These are phyloP conservation scores for Termitomyces sp. DNA, from an alignment of 768 basidiomycete genomes.

Conservation along the genomic window DNA sequence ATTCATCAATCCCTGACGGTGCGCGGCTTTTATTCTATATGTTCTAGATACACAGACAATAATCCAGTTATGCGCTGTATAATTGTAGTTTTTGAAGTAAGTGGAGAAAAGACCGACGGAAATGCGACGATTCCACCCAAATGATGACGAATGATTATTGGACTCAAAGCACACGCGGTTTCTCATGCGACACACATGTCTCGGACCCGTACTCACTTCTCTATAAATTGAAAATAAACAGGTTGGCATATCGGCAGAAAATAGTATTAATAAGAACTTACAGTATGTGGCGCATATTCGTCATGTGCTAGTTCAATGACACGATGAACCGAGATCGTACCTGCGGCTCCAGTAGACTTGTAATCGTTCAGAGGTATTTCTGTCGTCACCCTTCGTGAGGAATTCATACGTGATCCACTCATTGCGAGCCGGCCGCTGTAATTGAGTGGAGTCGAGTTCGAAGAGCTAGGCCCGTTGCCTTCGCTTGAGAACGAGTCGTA, in stretches of 20 bases:
- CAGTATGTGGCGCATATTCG: slow-evolving; percentile 7
- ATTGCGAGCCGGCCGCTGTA: slow-evolving; percentile 3
- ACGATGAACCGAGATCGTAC: slow-evolving; percentile 15
- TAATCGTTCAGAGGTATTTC: slow-evolving; percentile 19
- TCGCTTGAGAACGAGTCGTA: slow-evolving; percentile 25
- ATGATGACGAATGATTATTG: neutral
- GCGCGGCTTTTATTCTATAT: neutral
- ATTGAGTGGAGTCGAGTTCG: neutral
- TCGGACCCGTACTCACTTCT: slow-evolving; percentile 5
- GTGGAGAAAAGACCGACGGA: slow-evolving; percentile 2
- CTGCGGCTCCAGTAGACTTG: slow-evolving; percentile 11
- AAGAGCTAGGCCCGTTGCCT: neutral
- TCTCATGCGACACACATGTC: neutral
- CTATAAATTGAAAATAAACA: neutral
- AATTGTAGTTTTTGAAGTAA: neutral
- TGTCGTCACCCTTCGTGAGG: slow-evolving; percentile 6
- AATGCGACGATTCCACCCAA: neutral
- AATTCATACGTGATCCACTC: slow-evolving; percentile 2
- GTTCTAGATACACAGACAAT: neutral
- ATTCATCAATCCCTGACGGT: neutral
- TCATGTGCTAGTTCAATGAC: slow-evolving; percentile 18
- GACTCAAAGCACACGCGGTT: neutral
- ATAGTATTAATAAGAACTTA: neutral
- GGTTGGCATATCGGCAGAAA: neutral
- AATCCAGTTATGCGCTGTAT: neutral